Conservation (phyloP, 139 green algal species). For the Limnomonas spitsbergensis region DNA sequence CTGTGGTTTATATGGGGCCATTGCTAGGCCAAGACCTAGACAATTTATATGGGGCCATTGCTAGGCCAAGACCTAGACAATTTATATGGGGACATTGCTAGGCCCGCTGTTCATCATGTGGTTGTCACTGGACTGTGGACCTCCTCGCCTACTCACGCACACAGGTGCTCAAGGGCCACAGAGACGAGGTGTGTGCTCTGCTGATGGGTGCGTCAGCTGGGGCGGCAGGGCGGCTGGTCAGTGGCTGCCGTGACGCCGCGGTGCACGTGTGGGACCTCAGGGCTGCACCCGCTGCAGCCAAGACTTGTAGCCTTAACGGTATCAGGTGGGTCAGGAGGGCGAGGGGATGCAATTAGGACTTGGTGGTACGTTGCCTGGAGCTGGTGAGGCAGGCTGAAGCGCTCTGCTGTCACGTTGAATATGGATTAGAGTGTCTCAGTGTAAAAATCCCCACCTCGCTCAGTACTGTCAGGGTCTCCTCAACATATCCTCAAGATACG, state of each 20-base stretch:
- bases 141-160: not conserved
- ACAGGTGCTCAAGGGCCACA: slow-evolving; percentile 10
- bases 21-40: no score
- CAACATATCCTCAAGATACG: no score
- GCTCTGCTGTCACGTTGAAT: no score
- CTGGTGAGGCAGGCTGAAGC: no score
- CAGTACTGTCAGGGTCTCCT: no score
- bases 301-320: not conserved
- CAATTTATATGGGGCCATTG: no score
- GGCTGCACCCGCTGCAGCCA: not conserved
- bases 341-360: not conserved
- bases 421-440: no score
- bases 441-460: no score
- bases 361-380: no score
- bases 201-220: not conserved
- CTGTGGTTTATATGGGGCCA: no score
- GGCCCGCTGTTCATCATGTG: slow-evolving; percentile 10
- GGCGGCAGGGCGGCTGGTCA: slow-evolving; percentile 1
- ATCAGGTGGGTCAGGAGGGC: not conserved
- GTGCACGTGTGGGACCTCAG: slow-evolving; percentile 35
- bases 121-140: not conserved
- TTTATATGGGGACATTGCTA: no score
- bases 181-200: not conserved
- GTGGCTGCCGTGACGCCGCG: slow-evolving; percentile 16
- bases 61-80: no score